These are phyloP conservation scores for Bipolaris bicolor DNA, from an alignment of 2,329 filamentous ascomycete species.

Conservation along the genomic window DNA sequence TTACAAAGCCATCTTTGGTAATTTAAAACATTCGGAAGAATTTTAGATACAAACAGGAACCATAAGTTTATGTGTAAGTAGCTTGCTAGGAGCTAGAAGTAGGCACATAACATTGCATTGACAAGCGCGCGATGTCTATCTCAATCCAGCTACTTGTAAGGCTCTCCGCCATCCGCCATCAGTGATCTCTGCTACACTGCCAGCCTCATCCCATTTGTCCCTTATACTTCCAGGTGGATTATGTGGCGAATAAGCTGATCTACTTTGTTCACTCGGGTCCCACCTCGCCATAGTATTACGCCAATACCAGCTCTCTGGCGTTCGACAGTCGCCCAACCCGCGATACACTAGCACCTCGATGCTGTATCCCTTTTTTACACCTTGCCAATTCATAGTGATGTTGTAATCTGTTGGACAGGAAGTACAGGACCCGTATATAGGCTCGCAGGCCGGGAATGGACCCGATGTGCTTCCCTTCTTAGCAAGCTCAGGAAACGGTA, in stretches of 20 bases:
- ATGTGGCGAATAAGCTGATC: conserved; percentile 10
- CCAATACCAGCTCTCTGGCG: conserved; percentile 27
- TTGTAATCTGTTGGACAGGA: conserved; percentile 28
- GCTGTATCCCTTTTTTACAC: conserved; percentile 17
- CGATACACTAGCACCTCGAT: conserved; percentile 20
- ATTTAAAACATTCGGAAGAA: too few species aligned
- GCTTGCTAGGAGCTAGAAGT: background rate
- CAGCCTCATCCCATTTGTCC: conserved; percentile 27
- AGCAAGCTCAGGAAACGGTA: conserved; percentile 23
- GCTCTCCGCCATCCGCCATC: conserved; percentile 3
- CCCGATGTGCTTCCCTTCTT: conserved; percentile 11
- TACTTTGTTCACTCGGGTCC: conserved; percentile 3
- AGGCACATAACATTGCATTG: background rate
- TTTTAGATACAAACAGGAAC: too few species aligned
- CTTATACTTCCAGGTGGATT: conserved; percentile 21
- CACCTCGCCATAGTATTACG: conserved; percentile 5
- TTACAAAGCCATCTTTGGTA: too few species aligned
- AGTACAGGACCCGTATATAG: conserved; percentile 24
- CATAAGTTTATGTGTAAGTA: too few species aligned
- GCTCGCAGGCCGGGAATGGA: conserved; percentile 17
- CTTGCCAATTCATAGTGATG: conserved; percentile 23
- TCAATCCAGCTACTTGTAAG: background rate
- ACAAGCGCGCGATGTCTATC: background rate
- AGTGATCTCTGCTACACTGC: conserved; percentile 9
- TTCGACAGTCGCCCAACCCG: conserved; percentile 25